Evolutionary conservation across 805 yeast species (phyloP).

Genomic region (Torulaspora gathmanii): DNA sequence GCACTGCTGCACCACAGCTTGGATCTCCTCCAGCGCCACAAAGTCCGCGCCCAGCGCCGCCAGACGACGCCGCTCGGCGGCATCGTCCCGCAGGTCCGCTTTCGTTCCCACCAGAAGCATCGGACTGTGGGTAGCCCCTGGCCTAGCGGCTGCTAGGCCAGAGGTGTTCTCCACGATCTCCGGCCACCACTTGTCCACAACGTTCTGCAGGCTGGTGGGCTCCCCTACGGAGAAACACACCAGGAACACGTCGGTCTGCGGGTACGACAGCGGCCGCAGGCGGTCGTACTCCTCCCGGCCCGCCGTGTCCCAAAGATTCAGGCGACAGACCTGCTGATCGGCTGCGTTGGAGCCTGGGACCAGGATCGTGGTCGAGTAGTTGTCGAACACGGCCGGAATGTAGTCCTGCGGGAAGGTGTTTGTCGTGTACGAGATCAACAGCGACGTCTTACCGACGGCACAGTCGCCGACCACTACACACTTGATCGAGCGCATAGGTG

Average conservation of each 20-base stretch:
- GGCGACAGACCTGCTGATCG: conserved; percentile 60
- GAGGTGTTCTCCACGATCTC: conserved; percentile 82
- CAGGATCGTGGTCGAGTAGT: conserved; percentile 81
- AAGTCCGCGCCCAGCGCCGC: conserved; percentile 60
- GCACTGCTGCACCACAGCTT: conserved; percentile 59
- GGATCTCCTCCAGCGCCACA: conserved; percentile 57
- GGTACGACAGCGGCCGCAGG: conserved; percentile 82
- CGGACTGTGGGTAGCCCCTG: conserved; percentile 32
- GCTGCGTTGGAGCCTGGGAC: conserved; percentile 37
- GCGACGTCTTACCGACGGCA: conserved; percentile 91
- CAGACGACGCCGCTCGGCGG: conserved; percentile 60
- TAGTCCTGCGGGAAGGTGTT: conserved; percentile 91
- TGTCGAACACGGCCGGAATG: conserved; percentile 91
- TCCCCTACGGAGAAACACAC: conserved; percentile 81
- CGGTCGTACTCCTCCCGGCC: conserved; percentile 92
- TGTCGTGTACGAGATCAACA: conserved; percentile 82
- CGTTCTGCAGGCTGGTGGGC: conserved; percentile 75
- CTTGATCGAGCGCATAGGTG: conserved; percentile 72
- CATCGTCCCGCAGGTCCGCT: conserved; percentile 77
- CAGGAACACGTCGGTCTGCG: conserved; percentile 84
- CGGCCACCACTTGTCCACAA: conserved; percentile 78
- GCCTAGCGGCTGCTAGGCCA: conserved; percentile 38
- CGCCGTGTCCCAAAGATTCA: conserved; percentile 94
- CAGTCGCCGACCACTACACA: conserved; percentile 94
- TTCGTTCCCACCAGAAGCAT: conserved; percentile 85